Conservation (phyloP, 2,329 filamentous ascomycete genomes). For the Huntiella decipiens region DNA sequence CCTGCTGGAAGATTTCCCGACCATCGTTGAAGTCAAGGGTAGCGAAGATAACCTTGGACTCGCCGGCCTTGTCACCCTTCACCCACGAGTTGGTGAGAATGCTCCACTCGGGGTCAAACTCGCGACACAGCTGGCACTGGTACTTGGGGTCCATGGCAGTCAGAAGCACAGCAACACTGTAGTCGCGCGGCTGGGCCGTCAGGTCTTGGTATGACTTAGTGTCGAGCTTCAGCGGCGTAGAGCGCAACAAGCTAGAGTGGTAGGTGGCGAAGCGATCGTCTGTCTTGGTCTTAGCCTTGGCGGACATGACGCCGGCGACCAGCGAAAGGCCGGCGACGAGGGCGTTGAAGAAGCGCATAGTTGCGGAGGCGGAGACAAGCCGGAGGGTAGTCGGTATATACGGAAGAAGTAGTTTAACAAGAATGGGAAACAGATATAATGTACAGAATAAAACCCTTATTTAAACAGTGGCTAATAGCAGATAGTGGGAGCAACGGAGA, state of each 20-base stretch:
- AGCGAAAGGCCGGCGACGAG: slow-evolving; percentile 46
- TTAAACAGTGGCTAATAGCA: not conserved
- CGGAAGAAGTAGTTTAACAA: not conserved
- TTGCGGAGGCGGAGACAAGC: slow-evolving; percentile 16
- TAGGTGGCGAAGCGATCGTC: slow-evolving; percentile 52
- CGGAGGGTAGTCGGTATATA: not conserved
- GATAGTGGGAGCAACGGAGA: not conserved
- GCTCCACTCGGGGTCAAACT: slow-evolving; percentile 91
- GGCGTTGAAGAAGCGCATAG: slow-evolving; percentile 49
- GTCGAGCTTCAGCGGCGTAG: slow-evolving; percentile 55
- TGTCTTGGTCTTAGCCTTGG: slow-evolving; percentile 37
- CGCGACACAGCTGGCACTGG: slow-evolving; percentile 68
- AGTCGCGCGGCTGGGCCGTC: slow-evolving; percentile 62
- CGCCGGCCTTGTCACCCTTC: slow-evolving; percentile 58
- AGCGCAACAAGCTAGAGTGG: slow-evolving; percentile 45
- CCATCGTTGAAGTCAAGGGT: slow-evolving; percentile 80
- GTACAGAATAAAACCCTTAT: not conserved
- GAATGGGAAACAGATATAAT: not conserved
- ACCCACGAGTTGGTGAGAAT: slow-evolving; percentile 71
- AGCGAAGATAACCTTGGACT: slow-evolving; percentile 57
- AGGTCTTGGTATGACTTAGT: slow-evolving; percentile 59
- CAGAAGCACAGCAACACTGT: slow-evolving; percentile 62
- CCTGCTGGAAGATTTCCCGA: slow-evolving; percentile 68
- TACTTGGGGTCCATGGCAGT: slow-evolving; percentile 73
- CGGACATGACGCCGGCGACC: slow-evolving; percentile 37